Evolutionary conservation across 495 filamentous ascomycete genomes (phyloP).

Genomic region (Hypoxylon fragiforme): DNA sequence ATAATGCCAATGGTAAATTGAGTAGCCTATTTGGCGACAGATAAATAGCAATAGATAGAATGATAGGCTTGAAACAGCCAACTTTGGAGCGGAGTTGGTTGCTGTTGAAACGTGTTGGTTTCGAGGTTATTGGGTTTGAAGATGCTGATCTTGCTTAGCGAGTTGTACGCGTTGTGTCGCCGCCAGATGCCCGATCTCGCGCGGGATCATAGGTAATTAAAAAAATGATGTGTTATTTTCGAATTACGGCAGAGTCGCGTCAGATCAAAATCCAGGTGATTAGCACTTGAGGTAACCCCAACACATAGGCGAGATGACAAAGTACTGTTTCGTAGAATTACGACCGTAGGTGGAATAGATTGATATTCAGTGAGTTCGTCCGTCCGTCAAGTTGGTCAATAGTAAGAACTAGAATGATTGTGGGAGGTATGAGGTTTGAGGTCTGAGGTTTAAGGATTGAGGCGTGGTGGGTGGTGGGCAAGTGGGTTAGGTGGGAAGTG

Average conservation of each 20-base stretch:
- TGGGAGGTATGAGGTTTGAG: too few species aligned
- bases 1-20: conserved; percentile 8
- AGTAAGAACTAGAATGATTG: too few species aligned
- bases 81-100: conserved; percentile 3
- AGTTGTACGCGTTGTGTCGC: conserved; percentile 31
- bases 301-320: conserved; percentile 5
- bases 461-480: neutral
- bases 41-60: conserved; percentile 6
- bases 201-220: conserved; percentile 8
- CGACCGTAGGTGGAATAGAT: too few species aligned
- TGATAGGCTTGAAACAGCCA: conserved; percentile 10
- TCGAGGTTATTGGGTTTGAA: conserved; percentile 4
- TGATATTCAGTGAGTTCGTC: too few species aligned
- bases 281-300: conserved; percentile 7
- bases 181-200: conserved; percentile 15
- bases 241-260: conserved; percentile 10
- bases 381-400: too few species aligned
- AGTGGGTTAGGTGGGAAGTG: neutral
- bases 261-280: neutral
- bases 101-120: conserved; percentile 6
- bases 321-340: neutral
- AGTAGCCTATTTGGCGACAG: too few species aligned
- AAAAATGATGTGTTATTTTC: neutral
- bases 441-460: too few species aligned
- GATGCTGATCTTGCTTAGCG: conserved; percentile 22